Conservation (phyloP, 2,329 filamentous ascomycete genomes). For the Raffaelea deltoideospora region DNA sequence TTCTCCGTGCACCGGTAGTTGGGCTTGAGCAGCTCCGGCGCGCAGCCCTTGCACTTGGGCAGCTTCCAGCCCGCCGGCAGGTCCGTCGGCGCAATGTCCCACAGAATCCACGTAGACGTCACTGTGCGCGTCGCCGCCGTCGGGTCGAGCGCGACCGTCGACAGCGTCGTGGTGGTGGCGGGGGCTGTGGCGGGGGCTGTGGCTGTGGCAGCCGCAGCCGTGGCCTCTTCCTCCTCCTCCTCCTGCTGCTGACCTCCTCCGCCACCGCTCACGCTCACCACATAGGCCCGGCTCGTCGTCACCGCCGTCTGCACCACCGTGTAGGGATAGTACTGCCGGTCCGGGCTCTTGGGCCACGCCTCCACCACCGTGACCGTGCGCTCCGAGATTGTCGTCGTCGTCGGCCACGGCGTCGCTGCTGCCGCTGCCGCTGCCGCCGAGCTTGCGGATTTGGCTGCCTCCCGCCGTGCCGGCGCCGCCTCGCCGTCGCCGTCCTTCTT, state of each 20-base stretch:
- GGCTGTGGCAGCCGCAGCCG: too few species aligned
- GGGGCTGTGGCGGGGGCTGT: background rate
- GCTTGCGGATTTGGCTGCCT: background rate
- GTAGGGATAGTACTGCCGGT: conserved; percentile 3
- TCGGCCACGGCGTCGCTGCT: background rate
- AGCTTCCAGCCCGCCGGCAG: conserved; percentile 1
- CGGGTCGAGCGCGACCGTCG: background rate
- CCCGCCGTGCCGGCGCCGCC: too few species aligned
- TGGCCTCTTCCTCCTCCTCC: too few species aligned
- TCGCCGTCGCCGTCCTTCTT: background rate
- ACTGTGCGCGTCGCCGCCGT: background rate
- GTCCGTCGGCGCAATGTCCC: conserved; percentile 5
- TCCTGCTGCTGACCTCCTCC: too few species aligned
- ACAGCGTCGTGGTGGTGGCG: background rate
- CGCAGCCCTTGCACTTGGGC: conserved; percentile 1
- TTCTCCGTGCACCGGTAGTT: conserved; percentile 1
- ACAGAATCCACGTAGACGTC: conserved; percentile 3
- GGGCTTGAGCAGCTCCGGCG: conserved; percentile 1
- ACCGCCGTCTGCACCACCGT: conserved; percentile 3
- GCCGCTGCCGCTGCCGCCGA: background rate
- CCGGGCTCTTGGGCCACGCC: conserved; percentile 3
- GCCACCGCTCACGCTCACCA: background rate
- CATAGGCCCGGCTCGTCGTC: conserved; percentile 1
- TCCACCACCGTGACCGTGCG: conserved; percentile 4
- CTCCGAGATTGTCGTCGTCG: background rate